Conservation (phyloP, 257 asterid genomes). For the Nicotiana knightiana region DNA sequence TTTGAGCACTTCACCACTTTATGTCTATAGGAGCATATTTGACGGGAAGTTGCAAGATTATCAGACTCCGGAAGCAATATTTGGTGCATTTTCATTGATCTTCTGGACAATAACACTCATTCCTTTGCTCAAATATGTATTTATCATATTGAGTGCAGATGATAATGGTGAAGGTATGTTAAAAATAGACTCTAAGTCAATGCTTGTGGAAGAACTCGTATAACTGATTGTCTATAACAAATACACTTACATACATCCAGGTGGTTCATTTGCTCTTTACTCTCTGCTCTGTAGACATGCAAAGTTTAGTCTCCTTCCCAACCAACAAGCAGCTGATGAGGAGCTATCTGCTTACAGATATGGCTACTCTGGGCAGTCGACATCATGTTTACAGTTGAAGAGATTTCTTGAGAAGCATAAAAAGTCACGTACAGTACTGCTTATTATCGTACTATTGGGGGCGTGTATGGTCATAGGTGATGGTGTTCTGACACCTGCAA, state of each 20-base stretch:
- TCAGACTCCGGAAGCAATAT: conserved; percentile 25
- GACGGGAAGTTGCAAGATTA: conserved; percentile 23
- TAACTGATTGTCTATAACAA: not conserved
- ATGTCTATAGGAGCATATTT: conserved; percentile 30
- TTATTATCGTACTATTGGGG: conserved; percentile 36
- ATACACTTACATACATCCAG: conserved; percentile 14
- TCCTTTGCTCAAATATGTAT: conserved; percentile 29
- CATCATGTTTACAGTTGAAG: conserved; percentile 15
- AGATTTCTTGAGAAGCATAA: conserved; percentile 28
- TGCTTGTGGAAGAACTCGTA: not conserved
- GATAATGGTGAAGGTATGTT: conserved; percentile 40
- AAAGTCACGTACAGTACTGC: conserved; percentile 19
- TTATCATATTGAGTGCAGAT: conserved; percentile 28
- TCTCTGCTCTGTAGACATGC: conserved; percentile 46
- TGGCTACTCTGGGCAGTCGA: conserved; percentile 19
- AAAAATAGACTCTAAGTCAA: not conserved
- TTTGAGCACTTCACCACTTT: conserved; percentile 37
- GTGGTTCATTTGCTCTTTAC: conserved; percentile 43
- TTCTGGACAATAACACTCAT: conserved; percentile 37
- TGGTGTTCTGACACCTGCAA: conserved; percentile 41
- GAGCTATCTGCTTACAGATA: conserved; percentile 26
- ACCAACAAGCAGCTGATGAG: conserved; percentile 35
- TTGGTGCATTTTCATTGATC: conserved; percentile 33
- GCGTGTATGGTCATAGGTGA: conserved; percentile 43
- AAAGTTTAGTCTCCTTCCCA: conserved; percentile 34